Evolutionary conservation across 176 grass and related monocot species (phyloP), one percentile per base, ranked within the genome.

Genomic region (Pontederia paniculata): DNA sequence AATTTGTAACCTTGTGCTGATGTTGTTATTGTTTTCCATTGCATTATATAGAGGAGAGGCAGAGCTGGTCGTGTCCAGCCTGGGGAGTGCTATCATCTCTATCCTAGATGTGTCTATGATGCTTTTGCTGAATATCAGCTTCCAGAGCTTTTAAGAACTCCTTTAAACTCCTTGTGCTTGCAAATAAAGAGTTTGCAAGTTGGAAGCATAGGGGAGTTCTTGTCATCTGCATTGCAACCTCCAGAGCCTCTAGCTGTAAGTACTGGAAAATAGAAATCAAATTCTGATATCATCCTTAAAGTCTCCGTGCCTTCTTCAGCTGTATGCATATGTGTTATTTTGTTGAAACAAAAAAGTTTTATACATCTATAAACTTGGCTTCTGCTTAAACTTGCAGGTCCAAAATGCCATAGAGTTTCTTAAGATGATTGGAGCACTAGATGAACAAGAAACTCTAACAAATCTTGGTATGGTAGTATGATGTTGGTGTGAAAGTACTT

Each of bases 131-230:
- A 97, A 9, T 97, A 97, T 70, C 86, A 97, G 61, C 83, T 90
- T 77, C 83, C 86, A 0, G 86, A 97, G 71, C 80, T 97, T 74
- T 83, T 97, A 61, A 86, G 83, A 76, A 90, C 86, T 71, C 86
- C 86, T 68, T 82, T 97, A 46, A 97, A 97, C 66, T 97, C 86
- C 31, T 75, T 97, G 64, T 90, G 86, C 74, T 87, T 97, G 80
- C 86, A 97, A 69, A 97, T 97, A 81, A 97, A 90, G 74, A 87
- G 91, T 73, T 74, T 97, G 74, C 86, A 97, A 69, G 70, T 97
- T 57, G 83, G 65, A 50, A 84, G 74, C 56, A 97, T 97, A 54
- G 86, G 86, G 45, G 79, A 88, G 46, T 97, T 97, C 20, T 69
- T 97, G 52, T 97, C 83, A 49, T 82, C 91, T 67, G 86, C 91